A percentile compares a stretch with the other conserved stretches of the same genome.
These are phyloP conservation scores for Myriosclerotinia scirpicola DNA, from an alignment of 2,329 filamentous ascomycete genomes.

Conservation along the genomic window DNA sequence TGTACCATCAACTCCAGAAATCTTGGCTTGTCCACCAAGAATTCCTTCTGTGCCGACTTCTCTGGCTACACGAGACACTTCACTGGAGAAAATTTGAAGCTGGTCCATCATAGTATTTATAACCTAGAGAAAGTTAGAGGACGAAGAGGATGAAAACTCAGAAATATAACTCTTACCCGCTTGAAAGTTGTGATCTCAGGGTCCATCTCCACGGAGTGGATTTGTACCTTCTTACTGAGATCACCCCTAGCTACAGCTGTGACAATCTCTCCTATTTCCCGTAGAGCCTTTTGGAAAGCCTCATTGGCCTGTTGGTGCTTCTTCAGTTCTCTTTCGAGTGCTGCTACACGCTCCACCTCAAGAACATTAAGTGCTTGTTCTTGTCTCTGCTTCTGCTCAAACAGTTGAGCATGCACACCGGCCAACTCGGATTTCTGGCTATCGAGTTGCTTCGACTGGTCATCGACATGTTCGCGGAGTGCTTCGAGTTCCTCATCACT, in stretches of 20 bases:
- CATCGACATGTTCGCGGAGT: conserved; percentile 86
- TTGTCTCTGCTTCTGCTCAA: conserved; percentile 82
- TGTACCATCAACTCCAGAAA: conserved; percentile 91
- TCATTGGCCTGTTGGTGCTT: conserved; percentile 98
- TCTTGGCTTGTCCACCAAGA: conserved; percentile 88
- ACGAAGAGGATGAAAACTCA: neutral
- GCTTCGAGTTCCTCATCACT: conserved; percentile 83
- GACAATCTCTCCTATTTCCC: conserved; percentile 96
- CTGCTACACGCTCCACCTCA: conserved; percentile 82
- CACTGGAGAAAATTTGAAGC: conserved; percentile 91
- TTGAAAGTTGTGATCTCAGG: conserved; percentile 98
- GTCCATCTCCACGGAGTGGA: conserved; percentile 96
- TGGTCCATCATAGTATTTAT: conserved; percentile 99
- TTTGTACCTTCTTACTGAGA: conserved; percentile 93
- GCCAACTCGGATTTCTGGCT: conserved; percentile 83
- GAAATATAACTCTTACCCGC: conserved; percentile 56
- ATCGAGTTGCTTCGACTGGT: conserved; percentile 91
- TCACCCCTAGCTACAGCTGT: conserved; percentile 95
- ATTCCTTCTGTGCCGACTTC: conserved; percentile 96
- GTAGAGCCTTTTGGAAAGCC: conserved; percentile 94
- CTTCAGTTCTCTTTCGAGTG: conserved; percentile 87
- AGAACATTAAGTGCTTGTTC: conserved; percentile 79
- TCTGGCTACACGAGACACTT: conserved; percentile 90
- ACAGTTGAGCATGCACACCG: conserved; percentile 80
- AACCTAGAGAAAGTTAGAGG: conserved; percentile 31